Conservation (phyloP, 1,284 basidiomycete genomes). For the Ustilago xerochloae region DNA sequence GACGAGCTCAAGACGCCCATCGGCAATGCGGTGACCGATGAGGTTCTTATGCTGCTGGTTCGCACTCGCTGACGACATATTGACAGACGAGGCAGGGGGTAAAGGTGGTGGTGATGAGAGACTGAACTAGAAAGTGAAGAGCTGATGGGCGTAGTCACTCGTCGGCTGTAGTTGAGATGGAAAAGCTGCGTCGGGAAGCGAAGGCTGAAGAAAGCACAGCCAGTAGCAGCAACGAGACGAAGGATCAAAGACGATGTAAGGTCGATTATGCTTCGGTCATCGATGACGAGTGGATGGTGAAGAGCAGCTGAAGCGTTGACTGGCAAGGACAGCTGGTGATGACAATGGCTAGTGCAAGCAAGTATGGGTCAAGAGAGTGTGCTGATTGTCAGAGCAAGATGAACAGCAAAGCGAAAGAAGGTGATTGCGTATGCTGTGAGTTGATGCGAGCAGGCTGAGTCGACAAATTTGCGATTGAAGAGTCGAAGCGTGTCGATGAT, state of each 20-base stretch:
- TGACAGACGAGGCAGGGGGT: slow-evolving; percentile 15
- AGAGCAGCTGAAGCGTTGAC: background rate
- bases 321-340: background rate
- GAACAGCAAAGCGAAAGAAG: background rate
- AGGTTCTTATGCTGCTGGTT: slow-evolving; percentile 66
- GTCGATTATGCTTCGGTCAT: background rate
- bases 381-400: background rate
- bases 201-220: slow-evolving; percentile 13
- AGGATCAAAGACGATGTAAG: background rate
- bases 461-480: background rate
- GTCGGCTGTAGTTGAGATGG: background rate
- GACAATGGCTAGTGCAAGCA: background rate
- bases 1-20: slow-evolving; percentile 79
- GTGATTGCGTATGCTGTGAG: background rate
- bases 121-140: background rate
- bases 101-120: background rate
- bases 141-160: background rate
- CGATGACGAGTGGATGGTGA: background rate
- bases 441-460: background rate
- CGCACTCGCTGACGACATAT: slow-evolving; percentile 40
- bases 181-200: slow-evolving; percentile 1
- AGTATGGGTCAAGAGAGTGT: slow-evolving; percentile 12
- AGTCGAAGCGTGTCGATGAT: background rate
- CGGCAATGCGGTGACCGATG: slow-evolving; percentile 69
- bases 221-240: slow-evolving; percentile 5